These are phyloP conservation scores for Vitis cinerea DNA, from an alignment of 164 flowering plant species.

Conservation along the genomic window DNA sequence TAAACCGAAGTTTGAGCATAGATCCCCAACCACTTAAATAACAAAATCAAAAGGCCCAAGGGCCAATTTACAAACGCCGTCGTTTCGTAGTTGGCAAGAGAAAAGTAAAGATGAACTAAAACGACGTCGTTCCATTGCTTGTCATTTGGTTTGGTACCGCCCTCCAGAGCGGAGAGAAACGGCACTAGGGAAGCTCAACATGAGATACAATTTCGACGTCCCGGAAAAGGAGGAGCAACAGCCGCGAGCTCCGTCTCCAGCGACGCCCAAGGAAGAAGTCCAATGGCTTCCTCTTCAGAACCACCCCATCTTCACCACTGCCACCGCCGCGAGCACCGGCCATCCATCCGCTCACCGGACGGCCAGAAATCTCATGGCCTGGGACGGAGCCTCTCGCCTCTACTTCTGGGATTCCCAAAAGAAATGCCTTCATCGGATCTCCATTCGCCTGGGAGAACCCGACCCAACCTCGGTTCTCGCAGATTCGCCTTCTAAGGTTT, in stretches of 20 bases:
- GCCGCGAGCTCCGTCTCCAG: conserved; percentile 3
- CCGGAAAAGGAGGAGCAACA: conserved; percentile 11
- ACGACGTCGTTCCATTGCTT: too few relatives aligned
- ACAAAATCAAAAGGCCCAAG: too few relatives aligned
- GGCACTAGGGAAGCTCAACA: neutral
- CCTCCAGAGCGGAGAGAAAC: too few relatives aligned
- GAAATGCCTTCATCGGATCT: conserved; percentile 56
- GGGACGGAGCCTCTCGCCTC: conserved; percentile 81
- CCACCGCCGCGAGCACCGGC: conserved; percentile 1
- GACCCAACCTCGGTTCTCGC: conserved; percentile 68
- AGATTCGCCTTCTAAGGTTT: conserved; percentile 76
- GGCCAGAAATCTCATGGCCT: conserved; percentile 54
- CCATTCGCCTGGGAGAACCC: conserved; percentile 74
- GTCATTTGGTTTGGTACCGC: too few relatives aligned
- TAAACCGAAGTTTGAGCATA: too few relatives aligned
- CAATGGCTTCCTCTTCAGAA: conserved; percentile 75
- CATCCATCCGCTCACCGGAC: neutral
- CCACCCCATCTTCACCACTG: conserved; percentile 58
- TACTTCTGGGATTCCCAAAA: conserved; percentile 64
- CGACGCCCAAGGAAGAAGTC: conserved; percentile 43
- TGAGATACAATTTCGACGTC: conserved; percentile 30
- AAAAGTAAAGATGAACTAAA: too few relatives aligned
- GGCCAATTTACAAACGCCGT: too few relatives aligned
- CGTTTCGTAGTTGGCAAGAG: too few relatives aligned
- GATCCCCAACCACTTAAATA: too few relatives aligned